Evolutionary conservation across 352 stramenopile genomes (phyloP).

Genomic region (Globisporangium lucens): DNA sequence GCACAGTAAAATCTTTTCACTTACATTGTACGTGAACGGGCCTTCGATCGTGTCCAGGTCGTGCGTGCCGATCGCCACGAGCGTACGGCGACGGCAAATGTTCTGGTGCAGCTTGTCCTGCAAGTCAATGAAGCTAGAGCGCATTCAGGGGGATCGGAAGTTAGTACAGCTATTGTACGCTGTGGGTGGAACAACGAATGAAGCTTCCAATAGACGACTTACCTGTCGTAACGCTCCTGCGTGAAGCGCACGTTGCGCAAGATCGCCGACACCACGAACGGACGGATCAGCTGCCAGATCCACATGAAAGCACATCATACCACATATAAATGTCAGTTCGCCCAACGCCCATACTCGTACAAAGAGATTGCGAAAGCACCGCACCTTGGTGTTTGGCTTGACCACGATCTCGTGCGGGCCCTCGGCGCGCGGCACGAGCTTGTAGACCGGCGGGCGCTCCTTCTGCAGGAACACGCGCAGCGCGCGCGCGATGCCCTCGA

Average conservation of each 20-base stretch:
- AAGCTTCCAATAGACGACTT: neutral
- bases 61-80: constrained; percentile 99
- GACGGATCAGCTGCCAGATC: constrained; percentile 79
- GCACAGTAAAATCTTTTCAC: constrained; percentile 2
- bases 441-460: constrained; percentile 89
- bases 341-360: neutral
- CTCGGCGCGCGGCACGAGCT: constrained; percentile 50
- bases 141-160: neutral
- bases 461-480: constrained; percentile 97
- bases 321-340: neutral
- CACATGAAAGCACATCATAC: neutral
- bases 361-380: neutral
- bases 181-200: too few species aligned
- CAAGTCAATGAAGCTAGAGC: constrained; percentile 97
- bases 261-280: constrained; percentile 97
- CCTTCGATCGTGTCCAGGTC: constrained; percentile 96
- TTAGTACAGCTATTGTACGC: neutral
- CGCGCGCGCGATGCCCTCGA: constrained; percentile 97
- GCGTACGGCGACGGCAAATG: constrained; percentile 98
- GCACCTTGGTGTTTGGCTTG: constrained; percentile 83
- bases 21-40: constrained; percentile 91
- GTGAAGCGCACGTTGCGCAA: constrained; percentile 96
- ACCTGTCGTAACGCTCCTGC: constrained; percentile 93
- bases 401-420: constrained; percentile 84
- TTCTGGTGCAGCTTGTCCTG: constrained; percentile 99